Conservation (phyloP, 768 basidiomycete species). For the Boletus subcaerulescens region DNA sequence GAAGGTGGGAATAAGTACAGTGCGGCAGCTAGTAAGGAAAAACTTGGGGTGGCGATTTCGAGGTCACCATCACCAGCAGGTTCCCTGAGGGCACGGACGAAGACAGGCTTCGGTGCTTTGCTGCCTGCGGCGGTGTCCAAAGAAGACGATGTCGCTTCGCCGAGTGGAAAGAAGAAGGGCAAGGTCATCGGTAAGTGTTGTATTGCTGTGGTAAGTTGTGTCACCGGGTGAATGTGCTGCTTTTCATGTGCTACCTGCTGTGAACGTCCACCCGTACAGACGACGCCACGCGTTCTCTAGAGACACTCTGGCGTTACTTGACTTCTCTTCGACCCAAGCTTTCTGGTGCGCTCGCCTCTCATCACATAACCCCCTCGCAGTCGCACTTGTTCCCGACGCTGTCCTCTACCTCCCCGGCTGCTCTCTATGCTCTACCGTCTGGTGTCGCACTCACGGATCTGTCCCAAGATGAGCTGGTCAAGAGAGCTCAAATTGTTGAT, state of each 20-base stretch:
- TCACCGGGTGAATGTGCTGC: neutral
- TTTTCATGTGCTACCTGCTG: neutral
- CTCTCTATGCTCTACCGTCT: constrained; percentile 72
- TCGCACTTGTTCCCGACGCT: constrained; percentile 67
- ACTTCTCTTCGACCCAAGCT: constrained; percentile 89
- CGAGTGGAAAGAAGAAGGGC: constrained; percentile 36
- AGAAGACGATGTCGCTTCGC: constrained; percentile 65
- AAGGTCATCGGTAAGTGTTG: constrained; percentile 35
- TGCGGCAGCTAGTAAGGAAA: constrained; percentile 22
- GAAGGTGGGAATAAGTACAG: constrained; percentile 26
- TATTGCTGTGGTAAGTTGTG: constrained; percentile 2
- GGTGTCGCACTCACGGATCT: constrained; percentile 68
- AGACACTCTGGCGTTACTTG: constrained; percentile 83
- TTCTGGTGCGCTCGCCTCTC: constrained; percentile 65
- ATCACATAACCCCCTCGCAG: constrained; percentile 66
- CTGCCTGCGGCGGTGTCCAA: constrained; percentile 34
- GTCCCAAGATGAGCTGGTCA: constrained; percentile 79
- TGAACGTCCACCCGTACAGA: constrained; percentile 36
- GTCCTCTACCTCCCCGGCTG: constrained; percentile 67
- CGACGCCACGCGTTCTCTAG: constrained; percentile 69
- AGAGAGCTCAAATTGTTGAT: constrained; percentile 91
- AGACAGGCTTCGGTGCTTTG: constrained; percentile 54
- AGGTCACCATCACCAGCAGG: constrained; percentile 36
- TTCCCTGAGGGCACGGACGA: constrained; percentile 50
- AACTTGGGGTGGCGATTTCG: constrained; percentile 15